Percentiles rank a stretch among this genome's conserved stretches.
Evolutionary conservation across 2,329 filamentous ascomycete genomes (phyloP).

Genomic region (Trichoderma sp.): DNA sequence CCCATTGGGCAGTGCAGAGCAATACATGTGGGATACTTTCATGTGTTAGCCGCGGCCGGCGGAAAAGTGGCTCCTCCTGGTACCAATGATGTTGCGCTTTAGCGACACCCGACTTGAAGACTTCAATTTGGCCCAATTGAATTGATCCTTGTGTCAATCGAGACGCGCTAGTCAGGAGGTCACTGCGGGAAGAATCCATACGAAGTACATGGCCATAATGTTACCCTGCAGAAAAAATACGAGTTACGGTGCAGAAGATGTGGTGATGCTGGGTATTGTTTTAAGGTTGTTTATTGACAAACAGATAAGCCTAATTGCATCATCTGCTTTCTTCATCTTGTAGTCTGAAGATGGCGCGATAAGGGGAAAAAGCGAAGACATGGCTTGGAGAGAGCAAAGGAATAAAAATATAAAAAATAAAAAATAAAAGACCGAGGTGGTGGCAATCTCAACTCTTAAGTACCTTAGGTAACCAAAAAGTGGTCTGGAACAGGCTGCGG

Average conservation of each 20-base stretch:
- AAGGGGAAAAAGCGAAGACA: not conserved
- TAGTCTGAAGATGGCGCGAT: not conserved
- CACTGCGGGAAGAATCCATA: not conserved
- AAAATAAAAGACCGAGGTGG: not conserved
- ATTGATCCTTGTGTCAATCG: slow-evolving; percentile 8
- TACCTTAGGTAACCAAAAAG: not conserved
- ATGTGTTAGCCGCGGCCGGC: not conserved
- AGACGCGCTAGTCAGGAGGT: slow-evolving; percentile 12
- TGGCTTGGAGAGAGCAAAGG: not conserved
- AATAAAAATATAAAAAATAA: not conserved
- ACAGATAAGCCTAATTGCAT: not conserved
- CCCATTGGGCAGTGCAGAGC: not conserved
- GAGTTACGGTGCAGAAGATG: not conserved
- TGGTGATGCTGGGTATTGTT: not conserved
- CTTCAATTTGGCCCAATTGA: not conserved
- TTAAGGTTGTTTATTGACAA: not conserved
- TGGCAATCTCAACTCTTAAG: not conserved
- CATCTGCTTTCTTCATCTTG: not conserved
- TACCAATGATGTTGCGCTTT: slow-evolving; percentile 5
- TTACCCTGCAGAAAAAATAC: slow-evolving; percentile 4
- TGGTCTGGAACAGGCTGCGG: not conserved
- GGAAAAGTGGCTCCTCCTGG: not conserved
- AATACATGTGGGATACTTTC: slow-evolving; percentile 11
- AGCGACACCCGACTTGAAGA: not conserved
- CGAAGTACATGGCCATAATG: not conserved